Percentiles rank a stretch among this genome's conserved stretches.
Evolutionary conservation across 169 alveolate genomes (phyloP).

Genomic region (Plasmodium coatneyi): DNA sequence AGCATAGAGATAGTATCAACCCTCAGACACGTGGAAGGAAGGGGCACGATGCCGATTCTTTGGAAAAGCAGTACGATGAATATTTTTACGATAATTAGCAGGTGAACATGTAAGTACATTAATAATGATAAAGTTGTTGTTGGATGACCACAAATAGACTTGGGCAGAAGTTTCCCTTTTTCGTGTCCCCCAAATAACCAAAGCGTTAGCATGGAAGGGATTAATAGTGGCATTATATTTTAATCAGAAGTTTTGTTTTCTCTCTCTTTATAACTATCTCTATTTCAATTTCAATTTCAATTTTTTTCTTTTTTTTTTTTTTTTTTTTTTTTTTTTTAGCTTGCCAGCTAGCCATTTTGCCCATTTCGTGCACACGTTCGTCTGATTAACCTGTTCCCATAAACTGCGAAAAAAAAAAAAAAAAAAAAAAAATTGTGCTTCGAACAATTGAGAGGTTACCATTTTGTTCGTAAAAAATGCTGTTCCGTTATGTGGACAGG

Average conservation of each 20-base stretch:
- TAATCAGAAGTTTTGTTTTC: neutral
- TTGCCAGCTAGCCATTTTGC: neutral
- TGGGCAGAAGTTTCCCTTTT: neutral
- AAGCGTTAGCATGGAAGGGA: neutral
- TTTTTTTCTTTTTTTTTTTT: neutral
- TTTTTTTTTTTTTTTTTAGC: neutral
- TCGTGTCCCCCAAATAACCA: neutral
- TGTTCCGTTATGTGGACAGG: neutral
- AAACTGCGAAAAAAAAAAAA: neutral
- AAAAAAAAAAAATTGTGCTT: neutral
- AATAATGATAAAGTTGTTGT: neutral
- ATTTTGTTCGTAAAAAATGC: neutral
- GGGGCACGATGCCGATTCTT: neutral
- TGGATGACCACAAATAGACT: neutral
- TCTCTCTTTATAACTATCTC: neutral
- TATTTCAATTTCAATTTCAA: neutral
- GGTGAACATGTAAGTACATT: neutral
- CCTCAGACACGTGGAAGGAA: neutral
- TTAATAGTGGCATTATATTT: neutral
- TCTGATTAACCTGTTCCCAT: neutral
- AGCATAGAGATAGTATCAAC: neutral
- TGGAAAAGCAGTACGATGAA: slow-evolving; percentile 67
- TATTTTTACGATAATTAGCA: slow-evolving; percentile 4
- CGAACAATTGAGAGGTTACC: neutral
- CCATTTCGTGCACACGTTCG: neutral